Percentiles rank a stretch among this genome's conserved stretches.
phyloP scores from a whole-genome alignment of 2,329 filamentous ascomycete species.

The Lecanicillium sp. region DNA sequence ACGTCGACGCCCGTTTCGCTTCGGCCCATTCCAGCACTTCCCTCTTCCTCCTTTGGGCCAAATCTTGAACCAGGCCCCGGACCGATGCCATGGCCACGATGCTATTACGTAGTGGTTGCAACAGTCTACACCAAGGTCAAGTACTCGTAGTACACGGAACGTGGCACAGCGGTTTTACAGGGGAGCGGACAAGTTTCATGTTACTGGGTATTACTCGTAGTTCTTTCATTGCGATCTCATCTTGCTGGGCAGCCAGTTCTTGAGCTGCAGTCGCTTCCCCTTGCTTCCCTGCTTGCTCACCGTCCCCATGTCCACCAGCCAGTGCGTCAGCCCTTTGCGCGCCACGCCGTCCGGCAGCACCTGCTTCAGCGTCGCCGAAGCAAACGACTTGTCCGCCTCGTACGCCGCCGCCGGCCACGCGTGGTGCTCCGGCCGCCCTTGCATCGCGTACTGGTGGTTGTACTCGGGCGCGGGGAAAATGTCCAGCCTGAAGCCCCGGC shows the following conservation, averaged over 20 bases:
- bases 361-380: conserved; percentile 27
- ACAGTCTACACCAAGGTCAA: too few species aligned
- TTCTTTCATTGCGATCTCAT: conserved; percentile 10
- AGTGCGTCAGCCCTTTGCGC: conserved; percentile 33
- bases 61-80: too few species aligned
- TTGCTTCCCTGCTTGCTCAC: conserved; percentile 5
- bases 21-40: too few species aligned
- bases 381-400: conserved; percentile 24
- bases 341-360: conserved; percentile 31
- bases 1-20: too few species aligned
- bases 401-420: conserved; percentile 30
- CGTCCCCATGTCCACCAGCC: conserved; percentile 23
- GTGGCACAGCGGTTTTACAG: too few species aligned
- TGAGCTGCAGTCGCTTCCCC: conserved; percentile 13
- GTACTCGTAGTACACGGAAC: too few species aligned
- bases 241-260: conserved; percentile 16
- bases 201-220: too few species aligned
- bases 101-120: too few species aligned
- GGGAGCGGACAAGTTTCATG: too few species aligned
- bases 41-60: too few species aligned
- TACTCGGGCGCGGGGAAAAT: conserved; percentile 32
- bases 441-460: conserved; percentile 29
- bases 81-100: too few species aligned
- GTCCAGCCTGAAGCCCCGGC: conserved; percentile 32
- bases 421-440: conserved; percentile 24